Percentiles rank a stretch among this genome's conserved stretches.
Evolutionary conservation across 1,284 basidiomycete genomes (phyloP).

Genomic region (Filobasidium uniguttulatum): DNA sequence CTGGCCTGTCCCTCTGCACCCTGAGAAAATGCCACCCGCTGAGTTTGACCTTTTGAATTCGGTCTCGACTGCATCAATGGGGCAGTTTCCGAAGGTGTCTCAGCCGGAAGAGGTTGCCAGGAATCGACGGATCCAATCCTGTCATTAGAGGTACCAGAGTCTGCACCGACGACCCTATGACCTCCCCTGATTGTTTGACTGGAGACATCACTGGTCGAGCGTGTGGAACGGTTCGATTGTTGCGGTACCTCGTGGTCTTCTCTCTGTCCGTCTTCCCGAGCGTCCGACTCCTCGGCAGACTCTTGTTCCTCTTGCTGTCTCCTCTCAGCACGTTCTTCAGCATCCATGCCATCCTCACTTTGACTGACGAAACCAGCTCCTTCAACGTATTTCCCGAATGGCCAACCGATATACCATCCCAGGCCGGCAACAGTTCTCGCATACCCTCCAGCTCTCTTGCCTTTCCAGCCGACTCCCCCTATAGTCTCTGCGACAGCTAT

Average conservation of each 20-base stretch:
- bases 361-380: constrained; percentile 46
- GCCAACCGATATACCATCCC: constrained; percentile 95
- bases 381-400: constrained; percentile 97
- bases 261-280: background rate
- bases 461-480: constrained; percentile 31
- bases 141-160: too few relatives aligned
- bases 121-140: background rate
- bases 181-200: too few relatives aligned
- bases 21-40: constrained; percentile 8
- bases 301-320: constrained; percentile 33
- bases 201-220: too few relatives aligned
- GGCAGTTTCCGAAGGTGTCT: background rate
- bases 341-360: constrained; percentile 18
- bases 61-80: background rate
- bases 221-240: background rate
- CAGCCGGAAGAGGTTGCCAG: background rate
- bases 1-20: constrained; percentile 9
- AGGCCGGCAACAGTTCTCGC: constrained; percentile 78
- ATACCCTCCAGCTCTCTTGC: constrained; percentile 44
- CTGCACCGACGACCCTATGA: too few relatives aligned
- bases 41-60: constrained; percentile 2
- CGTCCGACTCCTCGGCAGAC: constrained; percentile 14
- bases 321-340: constrained; percentile 2
- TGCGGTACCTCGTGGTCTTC: background rate
- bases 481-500: constrained; percentile 49